Base-by-base conservation (phyloP, 2,329 filamentous ascomycete genomes). In the Celoporthe dispersa region DNA sequence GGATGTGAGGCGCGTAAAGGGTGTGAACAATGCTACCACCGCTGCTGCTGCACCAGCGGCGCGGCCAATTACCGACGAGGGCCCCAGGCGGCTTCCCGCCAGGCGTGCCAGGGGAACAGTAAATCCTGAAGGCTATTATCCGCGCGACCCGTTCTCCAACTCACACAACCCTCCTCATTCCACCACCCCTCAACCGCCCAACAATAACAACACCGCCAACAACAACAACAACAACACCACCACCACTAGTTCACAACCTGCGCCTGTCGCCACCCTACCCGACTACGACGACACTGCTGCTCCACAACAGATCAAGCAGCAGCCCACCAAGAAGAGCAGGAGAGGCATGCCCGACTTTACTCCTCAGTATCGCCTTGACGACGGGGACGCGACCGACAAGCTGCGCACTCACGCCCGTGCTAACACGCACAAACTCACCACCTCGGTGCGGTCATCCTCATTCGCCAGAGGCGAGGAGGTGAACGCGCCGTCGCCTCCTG, bases 141-240 rank as follows among this genome's bases (percentile, higher is more conserved):
- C 28, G 48, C 66, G 53, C 66, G 66, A 68, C 41, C 41, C 66
- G n/a, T 61, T 61, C 57, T 62, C 66, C 66, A 68, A 68, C 25
- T 61, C 66, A 61, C 53, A 60, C 57, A 61, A 37, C 66, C n/a
- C 55, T 25, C 37, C 55, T 25, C 37, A 51, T 67, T 76, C 75
- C 28, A 48, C 62, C 37, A 33, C 25, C n/a, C 53, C 66, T 61
- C 66, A 60, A 39, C 22, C 19, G n/a, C 60, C 35, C 33, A 63
- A 25, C n/a, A 41, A 33, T 9, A 44, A 37, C 72, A 69, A 70
- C 68, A 75, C 73, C 71, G 73, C 73, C 61, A 66, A 9, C 33
- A 35, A 70, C 66, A 61, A 59, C 71, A 57, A 57, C 55, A 64
- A 62, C 70, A 53, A 48, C 57, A 64, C 48, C 70, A 68, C 68